phyloP scores from a whole-genome alignment of 2,329 filamentous ascomycete species.

The Bipolaris cookei region DNA sequence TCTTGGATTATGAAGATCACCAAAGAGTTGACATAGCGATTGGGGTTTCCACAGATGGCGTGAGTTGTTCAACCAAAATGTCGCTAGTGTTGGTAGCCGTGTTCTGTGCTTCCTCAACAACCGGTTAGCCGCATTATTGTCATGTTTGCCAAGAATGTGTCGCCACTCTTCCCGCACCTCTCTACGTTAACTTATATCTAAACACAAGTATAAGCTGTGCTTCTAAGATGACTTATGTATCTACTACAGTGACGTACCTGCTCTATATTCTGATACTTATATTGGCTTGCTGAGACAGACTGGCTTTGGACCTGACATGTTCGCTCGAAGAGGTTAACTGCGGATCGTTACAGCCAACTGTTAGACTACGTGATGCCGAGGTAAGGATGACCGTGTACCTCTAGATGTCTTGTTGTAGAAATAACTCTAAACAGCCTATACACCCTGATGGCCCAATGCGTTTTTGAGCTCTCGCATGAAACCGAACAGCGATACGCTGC shows the following conservation, averaged over 20 bases:
- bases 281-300: constrained; percentile 3
- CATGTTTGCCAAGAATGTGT: too few species aligned
- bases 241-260: constrained; percentile 1
- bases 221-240: neutral
- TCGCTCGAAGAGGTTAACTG: neutral
- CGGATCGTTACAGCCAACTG: neutral
- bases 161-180: too few species aligned
- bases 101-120: too few species aligned
- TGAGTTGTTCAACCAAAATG: too few species aligned
- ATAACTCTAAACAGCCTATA: constrained; percentile 5
- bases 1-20: too few species aligned
- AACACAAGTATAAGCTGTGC: neutral
- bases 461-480: constrained; percentile 1
- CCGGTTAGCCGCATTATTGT: too few species aligned
- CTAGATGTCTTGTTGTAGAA: neutral
- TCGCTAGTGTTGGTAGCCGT: too few species aligned
- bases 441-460: constrained; percentile 1
- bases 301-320: neutral
- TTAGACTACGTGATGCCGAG: constrained; percentile 1
- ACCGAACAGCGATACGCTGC: neutral
- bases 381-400: neutral
- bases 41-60: too few species aligned
- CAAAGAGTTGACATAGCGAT: too few species aligned
- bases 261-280: constrained; percentile 4
- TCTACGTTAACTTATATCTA: neutral